A percentile compares a stretch with the other conserved stretches of the same genome.
Conservation (phyloP, 768 basidiomycete species). For the Podaxis sp. region DNA sequence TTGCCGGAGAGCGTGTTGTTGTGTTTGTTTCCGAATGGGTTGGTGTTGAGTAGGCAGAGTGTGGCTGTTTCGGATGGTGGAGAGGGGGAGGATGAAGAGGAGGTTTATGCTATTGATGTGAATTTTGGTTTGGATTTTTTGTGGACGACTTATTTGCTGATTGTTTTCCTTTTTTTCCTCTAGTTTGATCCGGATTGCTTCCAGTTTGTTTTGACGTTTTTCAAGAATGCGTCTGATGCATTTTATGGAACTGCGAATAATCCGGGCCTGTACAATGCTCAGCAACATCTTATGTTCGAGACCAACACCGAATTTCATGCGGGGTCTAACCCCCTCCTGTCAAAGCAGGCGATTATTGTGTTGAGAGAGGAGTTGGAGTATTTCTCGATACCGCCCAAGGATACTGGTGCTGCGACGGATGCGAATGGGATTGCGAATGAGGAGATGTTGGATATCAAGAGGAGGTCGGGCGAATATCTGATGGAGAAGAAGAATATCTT, state of each 20-base stretch:
- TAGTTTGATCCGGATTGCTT: slow-evolving; percentile 99
- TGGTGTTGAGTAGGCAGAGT: slow-evolving; percentile 88
- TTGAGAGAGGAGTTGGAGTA: slow-evolving; percentile 98
- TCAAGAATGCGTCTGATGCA: slow-evolving; percentile 78
- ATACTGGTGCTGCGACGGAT: slow-evolving; percentile 62
- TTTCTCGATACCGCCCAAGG: slow-evolving; percentile 89
- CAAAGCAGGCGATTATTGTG: slow-evolving; percentile 98
- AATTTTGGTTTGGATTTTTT: slow-evolving; percentile 34
- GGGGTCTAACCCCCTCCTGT: slow-evolving; percentile 82
- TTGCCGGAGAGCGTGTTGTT: slow-evolving; percentile 95
- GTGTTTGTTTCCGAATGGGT: slow-evolving; percentile 96
- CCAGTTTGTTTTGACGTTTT: slow-evolving; percentile 90
- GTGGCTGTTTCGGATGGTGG: slow-evolving; percentile 72
- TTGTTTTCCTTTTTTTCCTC: slow-evolving; percentile 12
- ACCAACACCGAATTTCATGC: slow-evolving; percentile 64
- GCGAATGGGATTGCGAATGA: slow-evolving; percentile 80
- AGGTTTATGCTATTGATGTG: slow-evolving; percentile 95
- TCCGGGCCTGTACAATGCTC: slow-evolving; percentile 76
- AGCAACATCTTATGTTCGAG: slow-evolving; percentile 72
- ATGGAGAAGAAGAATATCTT: slow-evolving; percentile 93
- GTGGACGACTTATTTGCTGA: slow-evolving; percentile 11
- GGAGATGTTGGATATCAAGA: slow-evolving; percentile 76
- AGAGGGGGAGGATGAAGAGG: slow-evolving; percentile 73
- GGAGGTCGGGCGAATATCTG: slow-evolving; percentile 82
- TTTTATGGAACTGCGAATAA: slow-evolving; percentile 85